phyloP scores from a whole-genome alignment of 495 filamentous ascomycete genomes.

The Pyrenopolyporus hunteri region DNA sequence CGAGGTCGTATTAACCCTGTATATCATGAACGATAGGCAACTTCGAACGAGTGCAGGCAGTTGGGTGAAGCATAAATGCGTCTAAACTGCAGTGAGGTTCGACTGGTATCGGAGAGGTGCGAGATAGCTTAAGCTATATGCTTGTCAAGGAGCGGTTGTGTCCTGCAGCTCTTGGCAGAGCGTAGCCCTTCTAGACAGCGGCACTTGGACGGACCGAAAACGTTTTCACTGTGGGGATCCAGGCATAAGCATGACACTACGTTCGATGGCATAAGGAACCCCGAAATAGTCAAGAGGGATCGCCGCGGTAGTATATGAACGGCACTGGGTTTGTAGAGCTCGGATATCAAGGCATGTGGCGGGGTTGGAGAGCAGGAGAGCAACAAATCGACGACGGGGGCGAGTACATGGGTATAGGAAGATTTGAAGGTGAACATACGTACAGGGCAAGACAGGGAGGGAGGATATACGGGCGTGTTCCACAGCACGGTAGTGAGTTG shows the following conservation, averaged over 20 bases:
- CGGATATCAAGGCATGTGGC: conserved; percentile 41
- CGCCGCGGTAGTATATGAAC: conserved; percentile 49
- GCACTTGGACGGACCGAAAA: conserved; percentile 55
- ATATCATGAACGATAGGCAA: conserved; percentile 35
- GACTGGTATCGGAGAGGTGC: conserved; percentile 33
- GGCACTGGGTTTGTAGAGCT: conserved; percentile 44
- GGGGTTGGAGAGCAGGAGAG: conserved; percentile 45
- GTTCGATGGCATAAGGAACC: conserved; percentile 51
- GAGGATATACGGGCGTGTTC: conserved; percentile 35
- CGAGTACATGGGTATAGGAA: conserved; percentile 31
- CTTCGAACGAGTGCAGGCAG: conserved; percentile 58
- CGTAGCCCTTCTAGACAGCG: conserved; percentile 45
- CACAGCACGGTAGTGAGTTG: conserved; percentile 30
- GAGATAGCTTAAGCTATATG: conserved; percentile 49
- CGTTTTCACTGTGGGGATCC: conserved; percentile 51
- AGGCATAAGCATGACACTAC: conserved; percentile 53
- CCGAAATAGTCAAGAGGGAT: conserved; percentile 51
- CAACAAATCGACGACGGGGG: conserved; percentile 31
- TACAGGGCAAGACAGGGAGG: conserved; percentile 16
- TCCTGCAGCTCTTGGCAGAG: conserved; percentile 49
- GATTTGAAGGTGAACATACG: conserved; percentile 40
- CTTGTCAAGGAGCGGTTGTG: conserved; percentile 48
- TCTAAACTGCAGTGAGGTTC: conserved; percentile 44
- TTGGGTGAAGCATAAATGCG: conserved; percentile 55
- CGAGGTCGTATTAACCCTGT: conserved; percentile 44